phyloP scores from a whole-genome alignment of 1,139 yeast species.

The Yamadazyma siamensis region DNA sequence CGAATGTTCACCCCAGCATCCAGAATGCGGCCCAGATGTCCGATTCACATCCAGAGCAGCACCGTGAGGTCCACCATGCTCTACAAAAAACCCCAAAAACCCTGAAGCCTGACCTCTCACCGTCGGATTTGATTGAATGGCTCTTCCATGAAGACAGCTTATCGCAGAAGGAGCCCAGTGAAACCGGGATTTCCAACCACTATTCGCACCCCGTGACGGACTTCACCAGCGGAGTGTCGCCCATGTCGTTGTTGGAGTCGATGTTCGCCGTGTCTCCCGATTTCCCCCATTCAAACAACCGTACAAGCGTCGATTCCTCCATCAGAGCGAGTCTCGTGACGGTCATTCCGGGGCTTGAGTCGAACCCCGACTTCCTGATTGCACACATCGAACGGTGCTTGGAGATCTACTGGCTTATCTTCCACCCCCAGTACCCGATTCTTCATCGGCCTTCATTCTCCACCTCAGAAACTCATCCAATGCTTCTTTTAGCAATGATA shows the following conservation, averaged over 20 bases:
- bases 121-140: conserved; percentile 30
- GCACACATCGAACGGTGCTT: conserved; percentile 23
- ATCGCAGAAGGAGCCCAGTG: conserved; percentile 3
- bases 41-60: neutral
- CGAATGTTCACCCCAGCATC: neutral
- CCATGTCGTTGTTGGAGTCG: conserved; percentile 25
- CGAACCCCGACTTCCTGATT: conserved; percentile 24
- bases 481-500: conserved; percentile 52
- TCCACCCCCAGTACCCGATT: conserved; percentile 60
- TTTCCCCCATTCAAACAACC: conserved; percentile 26
- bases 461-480: conserved; percentile 48
- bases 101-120: conserved; percentile 13
- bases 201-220: conserved; percentile 7
- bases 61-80: neutral
- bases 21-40: neutral
- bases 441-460: conserved; percentile 60
- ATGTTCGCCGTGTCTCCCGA: conserved; percentile 30
- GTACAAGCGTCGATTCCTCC: conserved; percentile 21
- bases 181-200: conserved; percentile 5
- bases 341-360: conserved; percentile 31
- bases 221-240: conserved; percentile 16
- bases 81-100: neutral
- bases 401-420: conserved; percentile 49
- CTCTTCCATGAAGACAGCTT: conserved; percentile 23
- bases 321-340: conserved; percentile 25